Conservation (phyloP, 768 basidiomycete genomes). For the Mycena leptocephala region DNA sequence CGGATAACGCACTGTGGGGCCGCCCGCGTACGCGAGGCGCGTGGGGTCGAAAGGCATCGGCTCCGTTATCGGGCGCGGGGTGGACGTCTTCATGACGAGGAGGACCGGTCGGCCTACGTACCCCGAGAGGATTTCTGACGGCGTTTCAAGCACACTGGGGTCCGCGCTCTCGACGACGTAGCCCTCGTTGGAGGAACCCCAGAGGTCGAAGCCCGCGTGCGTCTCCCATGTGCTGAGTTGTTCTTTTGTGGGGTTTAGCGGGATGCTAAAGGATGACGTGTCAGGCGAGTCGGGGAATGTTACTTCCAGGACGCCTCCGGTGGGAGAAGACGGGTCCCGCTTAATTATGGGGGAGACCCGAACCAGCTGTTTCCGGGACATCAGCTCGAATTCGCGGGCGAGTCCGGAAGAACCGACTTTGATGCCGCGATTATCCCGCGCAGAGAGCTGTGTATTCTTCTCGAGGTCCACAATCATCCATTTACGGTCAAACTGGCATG, state of each 20-base stretch:
- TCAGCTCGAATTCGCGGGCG: neutral
- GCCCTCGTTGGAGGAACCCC: conserved; percentile 29
- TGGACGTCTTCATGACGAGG: conserved; percentile 30
- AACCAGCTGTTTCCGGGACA: conserved; percentile 18
- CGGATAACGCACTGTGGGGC: conserved; percentile 33
- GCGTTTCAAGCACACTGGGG: conserved; percentile 11
- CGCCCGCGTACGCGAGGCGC: conserved; percentile 29
- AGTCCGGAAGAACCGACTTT: conserved; percentile 13
- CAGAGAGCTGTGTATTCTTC: conserved; percentile 38
- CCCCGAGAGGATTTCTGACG: conserved; percentile 32
- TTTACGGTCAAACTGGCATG: conserved; percentile 29
- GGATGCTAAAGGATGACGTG: conserved; percentile 30
- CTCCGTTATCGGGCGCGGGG: conserved; percentile 24
- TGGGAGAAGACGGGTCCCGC: conserved; percentile 25
- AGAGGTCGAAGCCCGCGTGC: conserved; percentile 30
- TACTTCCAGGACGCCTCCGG: conserved; percentile 32
- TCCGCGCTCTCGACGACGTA: conserved; percentile 30
- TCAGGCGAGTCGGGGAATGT: conserved; percentile 34
- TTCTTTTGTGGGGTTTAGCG: conserved; percentile 31
- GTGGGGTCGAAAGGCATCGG: conserved; percentile 20
- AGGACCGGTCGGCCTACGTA: conserved; percentile 34
- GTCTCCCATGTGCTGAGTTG: conserved; percentile 30
- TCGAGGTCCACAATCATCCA: conserved; percentile 40
- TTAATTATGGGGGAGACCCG: conserved; percentile 33
- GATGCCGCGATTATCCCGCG: conserved; percentile 38